phyloP scores from a whole-genome alignment of 176 grass and related monocot species.

The Leersia perrieri region DNA sequence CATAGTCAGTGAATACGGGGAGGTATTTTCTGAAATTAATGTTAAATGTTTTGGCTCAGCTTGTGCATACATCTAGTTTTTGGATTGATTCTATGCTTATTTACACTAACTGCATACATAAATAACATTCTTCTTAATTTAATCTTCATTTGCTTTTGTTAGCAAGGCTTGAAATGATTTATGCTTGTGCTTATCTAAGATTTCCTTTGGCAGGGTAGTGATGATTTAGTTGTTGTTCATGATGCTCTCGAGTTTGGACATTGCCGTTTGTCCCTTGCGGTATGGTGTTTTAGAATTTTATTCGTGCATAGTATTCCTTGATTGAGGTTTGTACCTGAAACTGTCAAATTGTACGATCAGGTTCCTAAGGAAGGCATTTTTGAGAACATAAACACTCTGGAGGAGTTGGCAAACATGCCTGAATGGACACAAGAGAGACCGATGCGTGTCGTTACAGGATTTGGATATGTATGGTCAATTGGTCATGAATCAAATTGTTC shows the following conservation, averaged over 20 bases:
- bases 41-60: background rate
- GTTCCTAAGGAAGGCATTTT: slow-evolving; percentile 92
- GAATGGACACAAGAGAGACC: slow-evolving; percentile 84
- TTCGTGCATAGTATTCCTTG: slow-evolving; percentile 8
- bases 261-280: slow-evolving; percentile 80
- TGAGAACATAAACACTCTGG: slow-evolving; percentile 74
- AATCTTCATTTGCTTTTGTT: background rate
- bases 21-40: slow-evolving; percentile 40
- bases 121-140: slow-evolving; percentile 19
- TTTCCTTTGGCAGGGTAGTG: slow-evolving; percentile 54
- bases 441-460: slow-evolving; percentile 83
- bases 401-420: slow-evolving; percentile 80
- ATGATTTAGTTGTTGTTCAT: slow-evolving; percentile 89
- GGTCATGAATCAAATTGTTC: slow-evolving; percentile 28
- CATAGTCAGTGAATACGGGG: slow-evolving; percentile 70
- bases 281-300: slow-evolving; percentile 41
- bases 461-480: slow-evolving; percentile 78
- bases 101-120: background rate
- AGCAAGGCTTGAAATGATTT: background rate
- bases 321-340: slow-evolving; percentile 26
- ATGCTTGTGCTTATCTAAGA: slow-evolving; percentile 6
- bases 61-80: slow-evolving; percentile 2
- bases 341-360: slow-evolving; percentile 42
- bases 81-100: background rate
- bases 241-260: slow-evolving; percentile 85